A percentile compares a stretch with the other conserved stretches of the same genome.
Conservation (phyloP, 495 filamentous ascomycete species). For the Ascodesmis nigricans region DNA sequence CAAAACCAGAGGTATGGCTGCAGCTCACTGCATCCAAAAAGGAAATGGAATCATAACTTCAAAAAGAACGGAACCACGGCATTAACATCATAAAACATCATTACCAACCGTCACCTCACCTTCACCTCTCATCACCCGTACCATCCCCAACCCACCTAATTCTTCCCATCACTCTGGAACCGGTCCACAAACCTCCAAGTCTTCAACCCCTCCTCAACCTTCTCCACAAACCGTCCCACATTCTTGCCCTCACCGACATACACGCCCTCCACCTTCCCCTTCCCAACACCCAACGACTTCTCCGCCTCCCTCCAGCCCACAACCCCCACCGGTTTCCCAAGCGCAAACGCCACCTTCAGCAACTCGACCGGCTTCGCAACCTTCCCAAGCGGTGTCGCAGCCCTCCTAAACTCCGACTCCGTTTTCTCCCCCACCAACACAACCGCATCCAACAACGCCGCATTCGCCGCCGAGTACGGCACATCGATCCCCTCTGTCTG, state of each 20-base stretch:
- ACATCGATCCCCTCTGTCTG: constrained; percentile 35
- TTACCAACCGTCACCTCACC: too few species aligned
- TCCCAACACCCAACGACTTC: constrained; percentile 27
- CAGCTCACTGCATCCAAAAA: too few species aligned
- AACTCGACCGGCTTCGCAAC: constrained; percentile 42
- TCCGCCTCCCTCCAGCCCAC: constrained; percentile 29
- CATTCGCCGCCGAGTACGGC: constrained; percentile 50
- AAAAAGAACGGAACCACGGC: too few species aligned
- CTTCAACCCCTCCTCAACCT: constrained; percentile 36
- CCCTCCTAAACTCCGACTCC: constrained; percentile 27
- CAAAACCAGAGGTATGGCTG: too few species aligned
- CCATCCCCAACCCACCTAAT: too few species aligned
- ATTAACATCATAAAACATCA: too few species aligned
- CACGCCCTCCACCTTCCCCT: constrained; percentile 28
- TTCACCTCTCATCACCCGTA: too few species aligned
- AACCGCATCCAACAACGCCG: constrained; percentile 49
- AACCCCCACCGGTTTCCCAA: constrained; percentile 50
- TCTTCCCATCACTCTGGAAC: constrained; percentile 29
- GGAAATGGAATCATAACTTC: too few species aligned
- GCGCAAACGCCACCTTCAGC: constrained; percentile 40
- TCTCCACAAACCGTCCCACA: constrained; percentile 24
- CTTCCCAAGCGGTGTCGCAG: constrained; percentile 34
- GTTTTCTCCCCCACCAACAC: constrained; percentile 37
- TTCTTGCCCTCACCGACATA: constrained; percentile 23
- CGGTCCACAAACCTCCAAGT: constrained; percentile 43